A percentile compares a stretch with the other conserved stretches of the same genome.
These are phyloP conservation scores for Hordeum marinum DNA, from an alignment of 176 grass and related monocot genomes.

Conservation along the genomic window DNA sequence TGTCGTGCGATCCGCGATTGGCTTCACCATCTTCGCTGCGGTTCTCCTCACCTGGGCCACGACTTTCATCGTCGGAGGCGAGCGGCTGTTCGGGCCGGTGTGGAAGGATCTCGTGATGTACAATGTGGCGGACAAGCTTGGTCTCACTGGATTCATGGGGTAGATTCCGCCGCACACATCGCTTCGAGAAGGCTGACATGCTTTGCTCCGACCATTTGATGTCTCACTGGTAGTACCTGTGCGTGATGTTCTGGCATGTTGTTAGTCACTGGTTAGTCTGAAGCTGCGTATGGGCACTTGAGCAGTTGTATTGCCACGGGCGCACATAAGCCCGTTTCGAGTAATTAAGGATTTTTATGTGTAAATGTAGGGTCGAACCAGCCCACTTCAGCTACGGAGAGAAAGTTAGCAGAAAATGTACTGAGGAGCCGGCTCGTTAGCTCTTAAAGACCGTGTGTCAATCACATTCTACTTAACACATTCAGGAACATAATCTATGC, in stretches of 20 bases:
- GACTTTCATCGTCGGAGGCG: slow-evolving; percentile 70
- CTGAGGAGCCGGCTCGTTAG: background rate
- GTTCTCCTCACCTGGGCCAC: slow-evolving; percentile 73
- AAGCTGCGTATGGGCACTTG: background rate
- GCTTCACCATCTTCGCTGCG: slow-evolving; percentile 58
- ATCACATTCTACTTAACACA: too few relatives aligned
- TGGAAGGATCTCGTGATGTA: slow-evolving; percentile 97
- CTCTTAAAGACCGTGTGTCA: background rate
- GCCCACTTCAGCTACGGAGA: background rate
- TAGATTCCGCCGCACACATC: background rate
- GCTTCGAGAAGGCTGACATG: background rate
- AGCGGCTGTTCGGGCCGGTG: slow-evolving; percentile 57
- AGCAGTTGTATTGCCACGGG: background rate
- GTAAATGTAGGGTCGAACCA: background rate
- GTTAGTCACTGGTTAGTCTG: background rate
- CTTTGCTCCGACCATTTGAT: background rate
- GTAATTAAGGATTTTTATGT: background rate
- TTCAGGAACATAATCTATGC: too few relatives aligned
- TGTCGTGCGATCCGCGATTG: slow-evolving; percentile 63
- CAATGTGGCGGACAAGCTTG: slow-evolving; percentile 75
- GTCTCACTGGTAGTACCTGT: background rate
- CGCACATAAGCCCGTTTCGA: background rate
- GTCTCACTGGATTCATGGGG: slow-evolving; percentile 69
- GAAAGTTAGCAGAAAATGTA: background rate
- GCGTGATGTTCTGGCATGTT: slow-evolving; percentile 4